A percentile compares a stretch with the other conserved stretches of the same genome.
These are phyloP conservation scores for Alternaria alternata DNA, from an alignment of 2,329 filamentous ascomycete genomes.

Conservation along the genomic window DNA sequence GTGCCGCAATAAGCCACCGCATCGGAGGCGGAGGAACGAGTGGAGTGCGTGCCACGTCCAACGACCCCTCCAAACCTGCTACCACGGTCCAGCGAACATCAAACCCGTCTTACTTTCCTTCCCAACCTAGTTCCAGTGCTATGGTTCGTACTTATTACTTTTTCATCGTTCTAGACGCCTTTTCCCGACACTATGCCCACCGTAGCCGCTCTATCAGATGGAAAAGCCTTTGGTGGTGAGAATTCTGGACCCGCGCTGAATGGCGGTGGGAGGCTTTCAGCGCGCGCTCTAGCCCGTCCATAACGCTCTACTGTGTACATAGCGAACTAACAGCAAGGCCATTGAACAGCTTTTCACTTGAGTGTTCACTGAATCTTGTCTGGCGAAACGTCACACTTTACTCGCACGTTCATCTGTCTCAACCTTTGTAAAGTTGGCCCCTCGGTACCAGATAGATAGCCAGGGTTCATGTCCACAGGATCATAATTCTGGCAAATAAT, in stretches of 20 bases:
- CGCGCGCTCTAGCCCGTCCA: not conserved
- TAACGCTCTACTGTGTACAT: not conserved
- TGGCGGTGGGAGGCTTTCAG: not conserved
- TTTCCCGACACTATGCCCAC: not conserved
- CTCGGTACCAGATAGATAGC: not conserved
- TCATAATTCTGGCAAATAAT: not conserved
- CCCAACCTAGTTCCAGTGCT: not conserved
- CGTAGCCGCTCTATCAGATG: not conserved
- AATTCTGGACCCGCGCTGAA: not conserved
- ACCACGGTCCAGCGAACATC: slow-evolving; percentile 26
- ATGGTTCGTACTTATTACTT: not conserved
- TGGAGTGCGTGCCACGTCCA: slow-evolving; percentile 31
- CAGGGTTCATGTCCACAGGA: not conserved
- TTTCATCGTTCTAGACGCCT: not conserved
- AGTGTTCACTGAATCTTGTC: not conserved
- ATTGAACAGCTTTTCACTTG: not conserved
- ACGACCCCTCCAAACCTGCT: slow-evolving; percentile 28
- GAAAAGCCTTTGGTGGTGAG: slow-evolving; percentile 22
- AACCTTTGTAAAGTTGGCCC: slow-evolving; percentile 1
- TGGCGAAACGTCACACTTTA: not conserved
- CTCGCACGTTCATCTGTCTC: not conserved
- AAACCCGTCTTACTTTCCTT: slow-evolving; percentile 9
- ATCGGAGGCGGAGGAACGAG: slow-evolving; percentile 32
- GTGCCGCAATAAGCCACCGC: slow-evolving; percentile 35
- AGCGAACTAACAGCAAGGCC: not conserved